These are phyloP conservation scores for Ceratobasidium sp. DNA, from an alignment of 1,284 basidiomycete species.

Conservation along the genomic window DNA sequence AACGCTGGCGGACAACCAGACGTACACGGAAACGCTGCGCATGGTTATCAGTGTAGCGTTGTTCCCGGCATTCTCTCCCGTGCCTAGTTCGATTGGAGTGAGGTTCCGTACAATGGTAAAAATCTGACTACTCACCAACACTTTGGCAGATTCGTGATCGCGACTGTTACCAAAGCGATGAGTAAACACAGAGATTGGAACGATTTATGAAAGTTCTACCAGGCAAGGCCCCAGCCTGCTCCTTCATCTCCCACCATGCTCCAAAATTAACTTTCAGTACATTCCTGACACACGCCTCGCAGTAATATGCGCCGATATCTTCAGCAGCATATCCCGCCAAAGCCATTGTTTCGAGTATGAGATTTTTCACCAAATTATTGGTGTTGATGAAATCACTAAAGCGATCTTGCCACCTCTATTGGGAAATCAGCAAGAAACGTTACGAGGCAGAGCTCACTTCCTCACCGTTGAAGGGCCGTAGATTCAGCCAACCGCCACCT, in stretches of 20 bases:
- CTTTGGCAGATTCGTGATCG: conserved; percentile 40
- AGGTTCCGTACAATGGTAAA: background rate
- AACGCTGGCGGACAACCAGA: background rate
- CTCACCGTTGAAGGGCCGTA: conserved; percentile 27
- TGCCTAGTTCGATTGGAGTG: conserved; percentile 8
- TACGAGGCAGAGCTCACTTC: too few relatives aligned
- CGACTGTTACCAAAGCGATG: conserved; percentile 2
- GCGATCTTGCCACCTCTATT: conserved; percentile 2
- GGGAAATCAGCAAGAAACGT: background rate
- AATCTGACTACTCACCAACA: conserved; percentile 48
- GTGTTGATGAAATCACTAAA: conserved; percentile 6
- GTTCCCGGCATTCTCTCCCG: conserved; percentile 49
- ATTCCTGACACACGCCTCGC: conserved; percentile 1
- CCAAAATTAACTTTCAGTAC: conserved; percentile 18
- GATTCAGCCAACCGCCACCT: background rate
- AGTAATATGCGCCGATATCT: conserved; percentile 19
- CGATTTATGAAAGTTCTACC: conserved; percentile 18
- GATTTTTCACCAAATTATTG: background rate
- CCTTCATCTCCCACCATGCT: conserved; percentile 45
- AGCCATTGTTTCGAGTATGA: background rate
- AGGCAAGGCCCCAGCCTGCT: conserved; percentile 38
- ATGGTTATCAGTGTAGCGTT: conserved; percentile 47
- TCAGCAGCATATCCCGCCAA: conserved; percentile 7
- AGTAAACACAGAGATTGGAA: background rate
- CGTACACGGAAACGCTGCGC: conserved; percentile 49